These are phyloP conservation scores for Ilyonectria destructans DNA, from an alignment of 2,329 filamentous ascomycete species.

Conservation along the genomic window DNA sequence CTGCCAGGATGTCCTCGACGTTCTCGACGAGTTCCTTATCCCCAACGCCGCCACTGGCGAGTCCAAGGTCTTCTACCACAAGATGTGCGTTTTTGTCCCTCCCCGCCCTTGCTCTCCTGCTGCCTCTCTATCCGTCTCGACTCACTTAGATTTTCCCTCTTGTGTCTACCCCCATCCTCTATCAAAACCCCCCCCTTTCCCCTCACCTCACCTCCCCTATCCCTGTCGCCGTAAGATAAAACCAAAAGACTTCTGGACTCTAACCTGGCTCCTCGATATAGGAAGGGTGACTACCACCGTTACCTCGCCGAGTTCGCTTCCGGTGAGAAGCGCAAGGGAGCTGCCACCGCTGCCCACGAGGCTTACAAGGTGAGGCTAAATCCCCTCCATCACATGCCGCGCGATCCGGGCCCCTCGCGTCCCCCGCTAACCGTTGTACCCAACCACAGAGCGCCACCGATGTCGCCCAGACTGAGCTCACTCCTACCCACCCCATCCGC, in stretches of 20 bases:
- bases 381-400: slow-evolving; percentile 47
- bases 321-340: slow-evolving; percentile 91
- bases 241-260: slow-evolving; percentile 16
- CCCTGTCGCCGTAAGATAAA: not conserved
- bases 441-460: slow-evolving; percentile 88
- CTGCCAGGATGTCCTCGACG: slow-evolving; percentile 97
- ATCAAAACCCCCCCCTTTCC: slow-evolving; percentile 29
- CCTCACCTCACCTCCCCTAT: slow-evolving; percentile 20
- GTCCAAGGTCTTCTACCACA: slow-evolving; percentile 99
- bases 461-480: slow-evolving; percentile 97
- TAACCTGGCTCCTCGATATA: slow-evolving; percentile 62
- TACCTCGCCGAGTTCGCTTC: slow-evolving; percentile 95
- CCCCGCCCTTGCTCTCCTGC: slow-evolving; percentile 38
- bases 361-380: slow-evolving; percentile 89
- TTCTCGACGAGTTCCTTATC: slow-evolving; percentile 93
- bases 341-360: slow-evolving; percentile 90
- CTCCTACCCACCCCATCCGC: slow-evolving; percentile 97
- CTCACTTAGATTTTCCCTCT: slow-evolving; percentile 14
- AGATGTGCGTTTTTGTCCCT: slow-evolving; percentile 81
- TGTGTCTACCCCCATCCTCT: slow-evolving; percentile 34
- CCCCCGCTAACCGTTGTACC: slow-evolving; percentile 35
- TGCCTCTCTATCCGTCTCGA: slow-evolving; percentile 31
- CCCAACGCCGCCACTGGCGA: slow-evolving; percentile 96
- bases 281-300: slow-evolving; percentile 98
- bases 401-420: slow-evolving; percentile 45